phyloP scores from a whole-genome alignment of 2,329 filamentous ascomycete species.

The Aspergillus sp. region DNA sequence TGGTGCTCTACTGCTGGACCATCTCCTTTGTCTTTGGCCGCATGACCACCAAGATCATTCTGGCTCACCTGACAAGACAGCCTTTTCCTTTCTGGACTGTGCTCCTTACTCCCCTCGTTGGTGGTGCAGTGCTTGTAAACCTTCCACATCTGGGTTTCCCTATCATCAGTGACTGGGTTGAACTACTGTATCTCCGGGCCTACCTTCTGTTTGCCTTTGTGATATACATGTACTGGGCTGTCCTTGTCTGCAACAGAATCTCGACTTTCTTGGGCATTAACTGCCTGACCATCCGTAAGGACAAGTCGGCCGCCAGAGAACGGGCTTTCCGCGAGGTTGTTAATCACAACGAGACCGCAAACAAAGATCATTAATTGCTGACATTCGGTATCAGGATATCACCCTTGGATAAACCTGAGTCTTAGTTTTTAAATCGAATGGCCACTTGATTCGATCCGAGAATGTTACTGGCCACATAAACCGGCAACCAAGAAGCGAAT shows the following conservation, averaged over 20 bases:
- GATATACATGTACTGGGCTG: conserved; percentile 92
- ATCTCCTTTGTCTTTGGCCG: conserved; percentile 97
- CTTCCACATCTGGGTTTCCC: conserved; percentile 71
- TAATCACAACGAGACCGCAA: conserved; percentile 5
- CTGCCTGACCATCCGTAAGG: conserved; percentile 72
- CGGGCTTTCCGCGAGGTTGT: conserved; percentile 30
- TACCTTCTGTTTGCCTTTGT: conserved; percentile 79
- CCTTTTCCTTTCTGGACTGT: conserved; percentile 97
- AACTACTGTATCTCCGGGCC: conserved; percentile 74
- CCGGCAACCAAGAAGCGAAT: too few species aligned
- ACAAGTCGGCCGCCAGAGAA: conserved; percentile 28
- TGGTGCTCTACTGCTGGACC: conserved; percentile 86
- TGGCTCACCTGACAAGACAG: conserved; percentile 87
- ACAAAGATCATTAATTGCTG: conserved; percentile 14
- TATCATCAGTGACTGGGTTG: conserved; percentile 59
- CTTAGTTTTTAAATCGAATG: not conserved
- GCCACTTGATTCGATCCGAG: not conserved
- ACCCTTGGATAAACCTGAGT: not conserved
- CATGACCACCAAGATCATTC: conserved; percentile 98
- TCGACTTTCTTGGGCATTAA: conserved; percentile 91
- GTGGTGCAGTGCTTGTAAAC: conserved; percentile 78
- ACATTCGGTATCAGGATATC: not conserved
- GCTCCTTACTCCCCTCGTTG: conserved; percentile 79
- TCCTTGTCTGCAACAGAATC: conserved; percentile 83
- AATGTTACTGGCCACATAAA: too few species aligned